Conservation (phyloP, 1,139 yeast genomes). For the Sugiyamaella paludigena region DNA sequence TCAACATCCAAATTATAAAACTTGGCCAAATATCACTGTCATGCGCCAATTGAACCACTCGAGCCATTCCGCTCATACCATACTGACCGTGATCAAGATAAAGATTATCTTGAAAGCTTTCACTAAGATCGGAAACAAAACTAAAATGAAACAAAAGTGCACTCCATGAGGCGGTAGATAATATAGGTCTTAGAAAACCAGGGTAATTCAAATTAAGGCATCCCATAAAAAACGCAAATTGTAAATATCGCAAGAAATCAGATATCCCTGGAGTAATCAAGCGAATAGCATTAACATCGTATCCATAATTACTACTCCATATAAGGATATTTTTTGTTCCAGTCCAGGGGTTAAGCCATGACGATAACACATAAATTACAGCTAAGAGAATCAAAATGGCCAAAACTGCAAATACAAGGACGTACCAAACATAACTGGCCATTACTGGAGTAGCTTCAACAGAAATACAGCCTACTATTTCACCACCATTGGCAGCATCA, state of each 20-base stretch:
- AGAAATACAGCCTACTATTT: conserved; percentile 48
- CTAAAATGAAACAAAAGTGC: conserved; percentile 34
- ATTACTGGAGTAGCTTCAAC: conserved; percentile 53
- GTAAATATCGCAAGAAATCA: conserved; percentile 32
- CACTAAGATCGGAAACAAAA: conserved; percentile 23
- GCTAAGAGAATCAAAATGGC: conserved; percentile 46
- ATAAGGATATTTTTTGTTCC: conserved; percentile 60
- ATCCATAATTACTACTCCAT: conserved; percentile 58
- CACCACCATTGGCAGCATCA: conserved; percentile 40
- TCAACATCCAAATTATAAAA: conserved; percentile 36
- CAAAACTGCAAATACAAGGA: conserved; percentile 45
- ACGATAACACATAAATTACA: conserved; percentile 44
- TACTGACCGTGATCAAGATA: conserved; percentile 26
- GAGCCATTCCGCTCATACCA: conserved; percentile 33
- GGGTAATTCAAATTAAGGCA: conserved; percentile 60
- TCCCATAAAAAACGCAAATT: conserved; percentile 50
- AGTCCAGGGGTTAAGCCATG: conserved; percentile 53
- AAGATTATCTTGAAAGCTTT: conserved; percentile 26
- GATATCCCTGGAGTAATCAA: conserved; percentile 57
- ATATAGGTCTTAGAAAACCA: conserved; percentile 59
- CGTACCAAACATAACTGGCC: conserved; percentile 41
- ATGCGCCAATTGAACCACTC: conserved; percentile 28
- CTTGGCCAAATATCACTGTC: conserved; percentile 38
- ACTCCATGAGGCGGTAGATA: conserved; percentile 44
- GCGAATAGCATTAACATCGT: conserved; percentile 55